Conservation (phyloP, 1,139 yeast genomes). For the Pichia sp. region DNA sequence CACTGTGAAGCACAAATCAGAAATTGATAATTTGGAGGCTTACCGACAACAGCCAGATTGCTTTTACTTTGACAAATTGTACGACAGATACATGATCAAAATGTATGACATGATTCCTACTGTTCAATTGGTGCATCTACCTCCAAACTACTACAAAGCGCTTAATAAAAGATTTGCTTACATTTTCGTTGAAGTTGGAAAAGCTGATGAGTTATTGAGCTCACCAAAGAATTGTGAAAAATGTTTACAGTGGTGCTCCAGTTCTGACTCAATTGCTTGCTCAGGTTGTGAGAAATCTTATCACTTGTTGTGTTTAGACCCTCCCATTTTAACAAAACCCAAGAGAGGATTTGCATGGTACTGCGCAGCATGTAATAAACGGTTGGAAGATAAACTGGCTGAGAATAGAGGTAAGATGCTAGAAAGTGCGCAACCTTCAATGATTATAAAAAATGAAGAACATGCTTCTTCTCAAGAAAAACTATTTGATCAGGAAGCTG, state of each 20-base stretch:
- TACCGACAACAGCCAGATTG: conserved; percentile 58
- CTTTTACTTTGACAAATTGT: conserved; percentile 82
- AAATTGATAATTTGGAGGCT: conserved; percentile 50
- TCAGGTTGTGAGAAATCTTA: conserved; percentile 67
- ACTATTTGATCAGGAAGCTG: conserved; percentile 5
- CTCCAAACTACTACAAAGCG: conserved; percentile 58
- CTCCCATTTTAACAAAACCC: conserved; percentile 76
- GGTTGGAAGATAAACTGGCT: conserved; percentile 38
- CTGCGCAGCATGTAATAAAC: conserved; percentile 73
- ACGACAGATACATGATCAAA: conserved; percentile 80
- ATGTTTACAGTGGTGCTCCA: conserved; percentile 82
- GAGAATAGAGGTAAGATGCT: conserved; percentile 35
- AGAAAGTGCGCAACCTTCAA: conserved; percentile 30
- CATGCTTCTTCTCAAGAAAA: conserved; percentile 11
- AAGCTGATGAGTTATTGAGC: conserved; percentile 58
- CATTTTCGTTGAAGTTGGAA: conserved; percentile 68
- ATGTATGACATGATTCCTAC: conserved; percentile 77
- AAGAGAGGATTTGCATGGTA: conserved; percentile 90
- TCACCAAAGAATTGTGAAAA: conserved; percentile 68
- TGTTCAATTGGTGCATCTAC: conserved; percentile 48
- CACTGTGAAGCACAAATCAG: conserved; percentile 61
- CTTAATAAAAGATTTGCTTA: conserved; percentile 65
- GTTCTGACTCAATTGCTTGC: conserved; percentile 73
- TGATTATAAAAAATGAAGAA: conserved; percentile 20
- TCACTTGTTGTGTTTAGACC: conserved; percentile 83